phyloP scores from a whole-genome alignment of 192 early-diverging fungal species.

The Dissophora globulifera region DNA sequence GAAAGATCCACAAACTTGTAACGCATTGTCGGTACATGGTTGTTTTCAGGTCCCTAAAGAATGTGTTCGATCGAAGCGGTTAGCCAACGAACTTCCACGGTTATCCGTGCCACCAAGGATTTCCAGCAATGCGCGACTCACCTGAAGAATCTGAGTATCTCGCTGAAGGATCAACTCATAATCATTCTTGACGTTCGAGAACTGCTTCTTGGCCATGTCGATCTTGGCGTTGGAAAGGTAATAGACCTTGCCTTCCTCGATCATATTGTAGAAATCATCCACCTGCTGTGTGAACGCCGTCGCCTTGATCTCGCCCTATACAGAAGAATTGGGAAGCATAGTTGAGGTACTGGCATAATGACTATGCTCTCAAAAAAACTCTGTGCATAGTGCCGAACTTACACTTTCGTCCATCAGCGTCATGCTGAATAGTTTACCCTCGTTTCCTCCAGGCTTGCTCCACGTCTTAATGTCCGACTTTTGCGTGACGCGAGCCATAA shows the following conservation, averaged over 20 bases:
- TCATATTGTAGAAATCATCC: conserved; percentile 75
- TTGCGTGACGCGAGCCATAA: conserved; percentile 87
- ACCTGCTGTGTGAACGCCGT: conserved; percentile 94
- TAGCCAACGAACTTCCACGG: too few relatives aligned
- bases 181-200: conserved; percentile 84
- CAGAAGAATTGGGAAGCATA: too few relatives aligned
- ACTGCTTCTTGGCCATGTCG: conserved; percentile 86
- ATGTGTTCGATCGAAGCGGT: too few relatives aligned
- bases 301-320: conserved; percentile 92
- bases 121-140: conserved; percentile 19
- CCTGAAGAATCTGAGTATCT: conserved; percentile 67
- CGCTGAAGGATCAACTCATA: conserved; percentile 92
- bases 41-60: conserved; percentile 64
- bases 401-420: conserved; percentile 89
- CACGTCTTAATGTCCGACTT: conserved; percentile 88
- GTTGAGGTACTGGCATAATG: too few relatives aligned
- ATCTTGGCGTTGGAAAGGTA: conserved; percentile 85
- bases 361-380: too few relatives aligned
- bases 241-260: conserved; percentile 85
- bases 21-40: conserved; percentile 60
- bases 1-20: conserved; percentile 79
- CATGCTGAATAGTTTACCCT: conserved; percentile 90
- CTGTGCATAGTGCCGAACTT: too few relatives aligned
- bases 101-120: too few relatives aligned
- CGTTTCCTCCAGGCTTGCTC: conserved; percentile 74